Base-by-base conservation (phyloP, 768 basidiomycete genomes). In the Boletus edulis region DNA sequence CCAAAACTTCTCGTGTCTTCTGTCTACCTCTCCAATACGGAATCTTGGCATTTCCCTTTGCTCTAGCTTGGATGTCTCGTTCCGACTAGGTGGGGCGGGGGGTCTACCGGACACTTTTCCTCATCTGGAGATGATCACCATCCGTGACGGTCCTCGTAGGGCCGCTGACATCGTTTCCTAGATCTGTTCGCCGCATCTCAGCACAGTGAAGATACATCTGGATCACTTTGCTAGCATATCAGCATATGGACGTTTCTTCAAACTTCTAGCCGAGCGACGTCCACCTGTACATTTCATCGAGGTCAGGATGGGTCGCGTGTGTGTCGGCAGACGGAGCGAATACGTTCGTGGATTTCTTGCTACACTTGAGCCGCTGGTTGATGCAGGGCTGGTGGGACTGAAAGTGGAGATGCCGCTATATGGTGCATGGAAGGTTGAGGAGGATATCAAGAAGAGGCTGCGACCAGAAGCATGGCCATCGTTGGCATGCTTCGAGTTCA, bases 181-280 rank as follows among this genome's bases (percentile, higher is more conserved):
- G n/a, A 39, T 60, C 34, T 37, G 42, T 32, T 60, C 57, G 6
- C 59, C 53, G 5, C 51, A 49, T 43, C 59, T 60, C 41, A n/a
- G 12, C 20, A 51, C 57, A 3, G 53, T 60, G 38, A 55, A 37
- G 9, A 45, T 60, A 27, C 40, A 54, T 18, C 45, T 29, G 18
- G 45, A 50, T 13, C 52, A 46, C 38, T 43, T 50, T 22, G 41
- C 49, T 1, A 54, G 48, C 32, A 8, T 51, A 5, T 18, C 49
- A 1, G 59, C 54, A 31, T 58, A 59, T 13, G 22, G 31, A 0
- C 49, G 42, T 39, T 39, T 60, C 22, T 51, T 59, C 39, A 18
- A 8, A 1, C 34, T 47, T 49, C 56, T 55, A 12, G 49, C 59
- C 1, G 46, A 55, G 50, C 52, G 50, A n/a, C 35, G 31, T 10